Evolutionary conservation across 2,329 filamentous ascomycete genomes (phyloP).

Genomic region (Alternaria consortialis): DNA sequence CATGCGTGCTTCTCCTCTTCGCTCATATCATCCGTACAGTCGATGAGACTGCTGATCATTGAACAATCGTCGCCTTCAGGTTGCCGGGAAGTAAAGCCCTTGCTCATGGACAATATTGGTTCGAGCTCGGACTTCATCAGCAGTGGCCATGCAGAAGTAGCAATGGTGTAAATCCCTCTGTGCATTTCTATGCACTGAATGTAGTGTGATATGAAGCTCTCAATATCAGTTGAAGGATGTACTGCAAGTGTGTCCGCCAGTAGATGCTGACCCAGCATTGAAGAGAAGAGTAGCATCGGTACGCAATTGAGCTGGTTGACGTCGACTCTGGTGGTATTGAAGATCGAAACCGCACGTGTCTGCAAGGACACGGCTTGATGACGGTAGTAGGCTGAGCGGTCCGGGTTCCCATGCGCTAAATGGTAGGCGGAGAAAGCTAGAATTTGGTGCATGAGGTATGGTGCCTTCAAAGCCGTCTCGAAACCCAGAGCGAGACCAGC

Average conservation of each 20-base stretch:
- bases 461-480: constrained; percentile 32
- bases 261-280: constrained; percentile 47
- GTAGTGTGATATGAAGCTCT: constrained; percentile 42
- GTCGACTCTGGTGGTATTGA: constrained; percentile 26
- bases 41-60: constrained; percentile 29
- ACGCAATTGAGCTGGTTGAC: constrained; percentile 45
- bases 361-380: constrained; percentile 43
- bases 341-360: constrained; percentile 40
- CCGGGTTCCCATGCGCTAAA: constrained; percentile 40
- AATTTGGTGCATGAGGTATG: constrained; percentile 51
- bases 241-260: constrained; percentile 47
- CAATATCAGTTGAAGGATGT: constrained; percentile 27
- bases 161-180: constrained; percentile 29
- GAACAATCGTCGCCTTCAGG: constrained; percentile 35
- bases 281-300: constrained; percentile 47
- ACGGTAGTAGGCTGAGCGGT: constrained; percentile 23
- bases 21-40: constrained; percentile 16
- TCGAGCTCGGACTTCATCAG: constrained; percentile 37
- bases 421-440: constrained; percentile 52
- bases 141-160: constrained; percentile 35
- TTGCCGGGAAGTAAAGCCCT: constrained; percentile 24
- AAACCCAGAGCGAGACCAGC: constrained; percentile 29
- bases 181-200: constrained; percentile 38
- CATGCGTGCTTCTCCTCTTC: constrained; percentile 36
- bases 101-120: constrained; percentile 31